These are phyloP conservation scores for Scalesia atractyloides DNA, from an alignment of 129 eudicot genomes.

Conservation along the genomic window DNA sequence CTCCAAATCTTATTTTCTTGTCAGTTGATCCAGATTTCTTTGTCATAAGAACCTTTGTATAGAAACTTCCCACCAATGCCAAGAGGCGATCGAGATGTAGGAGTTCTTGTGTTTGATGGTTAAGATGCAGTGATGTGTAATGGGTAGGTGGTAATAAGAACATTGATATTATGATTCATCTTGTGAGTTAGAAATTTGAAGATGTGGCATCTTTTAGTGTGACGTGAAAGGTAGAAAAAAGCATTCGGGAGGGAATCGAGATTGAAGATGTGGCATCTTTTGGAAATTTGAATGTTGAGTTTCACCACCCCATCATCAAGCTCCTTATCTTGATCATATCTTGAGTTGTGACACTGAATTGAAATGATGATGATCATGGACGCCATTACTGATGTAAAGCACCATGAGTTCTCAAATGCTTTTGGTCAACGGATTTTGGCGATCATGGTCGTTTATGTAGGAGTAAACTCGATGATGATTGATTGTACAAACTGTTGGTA, in stretches of 20 bases:
- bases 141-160: conserved; percentile 28
- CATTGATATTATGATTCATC: conserved; percentile 34
- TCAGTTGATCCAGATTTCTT: conserved; percentile 73
- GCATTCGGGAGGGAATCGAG: no score
- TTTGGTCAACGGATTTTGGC: conserved; percentile 30
- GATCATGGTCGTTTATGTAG: conserved; percentile 27
- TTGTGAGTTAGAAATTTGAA: conserved; percentile 40
- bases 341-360: conserved; percentile 27
- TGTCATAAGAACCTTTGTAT: conserved; percentile 65
- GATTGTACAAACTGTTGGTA: conserved; percentile 17
- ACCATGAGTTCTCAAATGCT: conserved; percentile 43
- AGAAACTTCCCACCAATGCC: conserved; percentile 50
- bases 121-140: conserved; percentile 48
- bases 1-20: conserved; percentile 56
- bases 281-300: conserved; percentile 45
- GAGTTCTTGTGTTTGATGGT: conserved; percentile 58
- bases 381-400: conserved; percentile 37
- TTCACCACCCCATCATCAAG: conserved; percentile 53
- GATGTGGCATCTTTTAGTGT: conserved; percentile 38
- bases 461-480: conserved; percentile 24
- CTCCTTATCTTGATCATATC: conserved; percentile 18
- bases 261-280: no score
- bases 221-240: conserved; percentile 11
- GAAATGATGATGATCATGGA: conserved; percentile 19
- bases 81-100: conserved; percentile 68